Evolutionary conservation across 164 flowering plant species (phyloP).

Genomic region (Vitis cinerea): DNA sequence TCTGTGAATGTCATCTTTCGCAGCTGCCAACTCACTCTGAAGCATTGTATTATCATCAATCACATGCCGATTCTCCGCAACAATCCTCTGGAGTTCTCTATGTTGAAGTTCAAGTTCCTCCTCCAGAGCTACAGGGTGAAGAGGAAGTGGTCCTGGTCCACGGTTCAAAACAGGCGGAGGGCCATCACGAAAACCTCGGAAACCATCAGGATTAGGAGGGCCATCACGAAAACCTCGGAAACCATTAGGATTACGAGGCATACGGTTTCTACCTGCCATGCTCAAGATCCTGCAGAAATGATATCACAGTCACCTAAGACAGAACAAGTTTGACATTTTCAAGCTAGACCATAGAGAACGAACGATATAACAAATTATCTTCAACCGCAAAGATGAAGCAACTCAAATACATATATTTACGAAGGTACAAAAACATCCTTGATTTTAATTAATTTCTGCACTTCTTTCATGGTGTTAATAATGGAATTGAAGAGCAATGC

Average conservation of each 20-base stretch:
- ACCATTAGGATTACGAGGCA: slow-evolving; percentile 42
- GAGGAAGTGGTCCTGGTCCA: slow-evolving; percentile 39
- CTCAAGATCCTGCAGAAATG: slow-evolving; percentile 28
- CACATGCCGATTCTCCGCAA: slow-evolving; percentile 48
- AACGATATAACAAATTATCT: neutral
- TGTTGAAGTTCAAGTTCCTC: slow-evolving; percentile 63
- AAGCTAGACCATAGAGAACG: neutral
- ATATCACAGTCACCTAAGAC: slow-evolving; percentile 4
- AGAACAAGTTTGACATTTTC: neutral
- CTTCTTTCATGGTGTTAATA: too few species aligned
- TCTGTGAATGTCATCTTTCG: slow-evolving; percentile 59
- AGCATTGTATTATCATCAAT: slow-evolving; percentile 53
- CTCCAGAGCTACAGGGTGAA: slow-evolving; percentile 52
- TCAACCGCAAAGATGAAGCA: neutral
- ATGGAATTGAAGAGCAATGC: too few species aligned
- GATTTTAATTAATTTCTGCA: neutral
- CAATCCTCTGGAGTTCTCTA: slow-evolving; percentile 50
- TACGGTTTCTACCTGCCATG: slow-evolving; percentile 62
- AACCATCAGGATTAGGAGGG: slow-evolving; percentile 40
- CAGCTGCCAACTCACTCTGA: slow-evolving; percentile 49
- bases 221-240: slow-evolving; percentile 30
- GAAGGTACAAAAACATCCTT: neutral
- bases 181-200: slow-evolving; percentile 36
- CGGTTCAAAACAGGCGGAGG: slow-evolving; percentile 32
- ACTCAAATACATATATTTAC: neutral